Percentiles rank a stretch among this genome's conserved stretches.
Conservation (phyloP, 305 asterid genomes). For the Solanum hybrid region DNA sequence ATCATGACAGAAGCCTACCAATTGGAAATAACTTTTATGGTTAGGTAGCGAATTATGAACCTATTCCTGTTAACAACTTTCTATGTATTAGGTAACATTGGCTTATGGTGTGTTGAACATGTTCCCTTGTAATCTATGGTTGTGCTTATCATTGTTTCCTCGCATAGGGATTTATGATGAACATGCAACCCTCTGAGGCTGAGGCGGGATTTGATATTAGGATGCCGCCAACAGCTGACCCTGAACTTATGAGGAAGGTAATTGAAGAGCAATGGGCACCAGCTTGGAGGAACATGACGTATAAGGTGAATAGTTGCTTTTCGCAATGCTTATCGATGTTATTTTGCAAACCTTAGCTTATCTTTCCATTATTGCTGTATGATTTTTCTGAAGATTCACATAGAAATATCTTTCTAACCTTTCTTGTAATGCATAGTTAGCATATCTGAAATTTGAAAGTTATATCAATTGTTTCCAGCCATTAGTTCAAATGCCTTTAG, state of each 20-base stretch:
- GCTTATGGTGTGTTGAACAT: background rate
- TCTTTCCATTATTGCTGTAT: background rate
- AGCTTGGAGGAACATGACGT: slow-evolving; percentile 75
- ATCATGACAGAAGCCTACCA: background rate
- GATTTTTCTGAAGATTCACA: background rate
- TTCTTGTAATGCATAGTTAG: background rate
- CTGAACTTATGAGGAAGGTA: slow-evolving; percentile 52
- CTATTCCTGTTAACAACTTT: background rate
- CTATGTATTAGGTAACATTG: background rate
- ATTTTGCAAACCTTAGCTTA: background rate
- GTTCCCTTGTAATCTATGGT: background rate
- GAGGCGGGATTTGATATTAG: slow-evolving; percentile 89
- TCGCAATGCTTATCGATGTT: background rate
- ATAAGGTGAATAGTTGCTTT: slow-evolving; percentile 35
- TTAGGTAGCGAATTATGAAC: background rate
- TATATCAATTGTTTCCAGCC: background rate
- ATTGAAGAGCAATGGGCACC: slow-evolving; percentile 95
- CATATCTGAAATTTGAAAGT: background rate
- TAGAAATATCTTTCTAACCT: background rate
- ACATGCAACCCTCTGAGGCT: slow-evolving; percentile 92
- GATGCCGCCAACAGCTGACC: slow-evolving; percentile 69
- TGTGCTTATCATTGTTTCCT: slow-evolving; percentile 3
- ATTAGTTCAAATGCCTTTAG: background rate
- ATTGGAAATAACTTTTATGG: background rate
- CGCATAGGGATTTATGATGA: slow-evolving; percentile 76